phyloP scores from a whole-genome alignment of 371 early-diverging fungal genomes.

The Capillidium heterosporum region DNA sequence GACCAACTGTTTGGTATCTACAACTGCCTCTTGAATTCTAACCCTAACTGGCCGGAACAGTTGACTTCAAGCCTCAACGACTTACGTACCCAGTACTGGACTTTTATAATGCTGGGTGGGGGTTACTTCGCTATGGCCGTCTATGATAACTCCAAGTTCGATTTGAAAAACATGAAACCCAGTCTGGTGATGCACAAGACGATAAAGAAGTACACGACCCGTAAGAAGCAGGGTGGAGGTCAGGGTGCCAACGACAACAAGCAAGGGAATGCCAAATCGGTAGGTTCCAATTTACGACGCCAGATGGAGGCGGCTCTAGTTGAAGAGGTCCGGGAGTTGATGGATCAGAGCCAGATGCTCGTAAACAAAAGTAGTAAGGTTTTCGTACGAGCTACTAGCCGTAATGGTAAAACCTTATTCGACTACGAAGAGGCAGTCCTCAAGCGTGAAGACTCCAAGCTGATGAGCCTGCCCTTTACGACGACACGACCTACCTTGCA shows the following conservation, averaged over 20 bases:
- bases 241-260: conserved; percentile 65
- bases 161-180: conserved; percentile 11
- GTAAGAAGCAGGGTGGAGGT: conserved; percentile 87
- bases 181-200: conserved; percentile 59
- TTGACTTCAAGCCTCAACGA: background rate
- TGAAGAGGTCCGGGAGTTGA: conserved; percentile 51
- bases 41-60: background rate
- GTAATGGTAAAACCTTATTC: conserved; percentile 35
- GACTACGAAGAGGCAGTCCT: conserved; percentile 41
- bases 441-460: conserved; percentile 22
- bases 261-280: conserved; percentile 74
- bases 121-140: conserved; percentile 85
- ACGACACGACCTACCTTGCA: conserved; percentile 53
- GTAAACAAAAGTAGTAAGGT: conserved; percentile 32
- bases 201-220: conserved; percentile 84
- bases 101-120: conserved; percentile 58
- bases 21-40: background rate
- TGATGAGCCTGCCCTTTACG: conserved; percentile 54
- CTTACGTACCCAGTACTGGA: conserved; percentile 24
- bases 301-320: conserved; percentile 67
- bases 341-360: conserved; percentile 42
- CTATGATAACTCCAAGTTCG: conserved; percentile 39
- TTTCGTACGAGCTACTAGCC: conserved; percentile 45
- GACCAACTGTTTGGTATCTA: background rate
- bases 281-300: conserved; percentile 75